Evolutionary conservation across 2,329 filamentous ascomycete genomes (phyloP).

Genomic region (Exophiala sideris): DNA sequence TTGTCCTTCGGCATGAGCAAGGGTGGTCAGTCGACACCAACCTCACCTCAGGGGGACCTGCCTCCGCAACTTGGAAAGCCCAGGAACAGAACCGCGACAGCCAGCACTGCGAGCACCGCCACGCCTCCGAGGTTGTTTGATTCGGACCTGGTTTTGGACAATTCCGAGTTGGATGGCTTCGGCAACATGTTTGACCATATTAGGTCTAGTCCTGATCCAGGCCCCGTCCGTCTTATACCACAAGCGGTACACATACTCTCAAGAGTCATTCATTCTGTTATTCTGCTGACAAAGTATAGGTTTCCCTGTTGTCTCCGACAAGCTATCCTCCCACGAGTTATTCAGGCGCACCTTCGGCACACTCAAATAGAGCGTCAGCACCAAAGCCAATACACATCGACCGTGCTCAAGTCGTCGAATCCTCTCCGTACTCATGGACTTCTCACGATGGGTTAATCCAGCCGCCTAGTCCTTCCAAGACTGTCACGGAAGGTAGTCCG

Average conservation of each 20-base stretch:
- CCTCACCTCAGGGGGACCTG: slow-evolving; percentile 20
- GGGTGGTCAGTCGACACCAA: slow-evolving; percentile 33
- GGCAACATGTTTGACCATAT: slow-evolving; percentile 52
- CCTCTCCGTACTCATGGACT: slow-evolving; percentile 52
- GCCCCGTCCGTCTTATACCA: slow-evolving; percentile 25
- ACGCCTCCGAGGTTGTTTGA: slow-evolving; percentile 52
- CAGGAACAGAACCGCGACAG: slow-evolving; percentile 45
- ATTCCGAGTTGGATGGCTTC: slow-evolving; percentile 43
- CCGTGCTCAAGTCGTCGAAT: slow-evolving; percentile 42
- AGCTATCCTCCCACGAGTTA: slow-evolving; percentile 23
- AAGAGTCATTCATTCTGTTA: slow-evolving; percentile 5
- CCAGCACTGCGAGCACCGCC: slow-evolving; percentile 51
- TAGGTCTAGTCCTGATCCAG: slow-evolving; percentile 33
- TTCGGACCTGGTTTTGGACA: slow-evolving; percentile 40
- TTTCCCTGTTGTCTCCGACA: slow-evolving; percentile 8
- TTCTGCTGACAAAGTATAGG: slow-evolving; percentile 20
- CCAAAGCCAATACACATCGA: slow-evolving; percentile 46
- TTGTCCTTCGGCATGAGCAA: slow-evolving; percentile 52
- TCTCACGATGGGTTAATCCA: slow-evolving; percentile 50
- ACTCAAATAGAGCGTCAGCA: slow-evolving; percentile 24
- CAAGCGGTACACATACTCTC: slow-evolving; percentile 22
- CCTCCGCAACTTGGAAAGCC: slow-evolving; percentile 26
- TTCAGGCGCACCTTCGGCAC: slow-evolving; percentile 3
- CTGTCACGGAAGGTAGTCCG: slow-evolving; percentile 27
- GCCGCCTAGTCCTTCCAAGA: slow-evolving; percentile 36